Percentiles rank a stretch among this genome's conserved stretches.
These are phyloP conservation scores for Tolypocladium nubicola DNA, from an alignment of 2,329 filamentous ascomycete species.

Conservation along the genomic window DNA sequence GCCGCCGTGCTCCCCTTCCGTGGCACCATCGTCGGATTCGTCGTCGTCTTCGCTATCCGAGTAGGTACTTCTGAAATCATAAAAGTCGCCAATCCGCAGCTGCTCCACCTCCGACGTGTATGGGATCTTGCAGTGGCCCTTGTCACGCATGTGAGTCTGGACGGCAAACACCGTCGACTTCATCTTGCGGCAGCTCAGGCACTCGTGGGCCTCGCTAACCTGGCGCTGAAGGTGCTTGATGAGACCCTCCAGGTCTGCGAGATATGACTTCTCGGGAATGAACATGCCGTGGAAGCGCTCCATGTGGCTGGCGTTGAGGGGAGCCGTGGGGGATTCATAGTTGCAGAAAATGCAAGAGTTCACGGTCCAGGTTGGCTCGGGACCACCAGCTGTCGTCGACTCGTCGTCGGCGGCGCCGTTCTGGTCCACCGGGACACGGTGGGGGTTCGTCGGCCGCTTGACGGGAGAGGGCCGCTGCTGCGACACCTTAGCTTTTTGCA, in stretches of 20 bases:
- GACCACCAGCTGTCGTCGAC: slow-evolving; percentile 24
- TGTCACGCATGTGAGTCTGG: slow-evolving; percentile 96
- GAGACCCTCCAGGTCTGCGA: slow-evolving; percentile 74
- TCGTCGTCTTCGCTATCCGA: slow-evolving; percentile 64
- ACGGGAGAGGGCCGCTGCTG: slow-evolving; percentile 38
- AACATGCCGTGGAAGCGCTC: slow-evolving; percentile 90
- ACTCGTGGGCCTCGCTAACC: slow-evolving; percentile 71
- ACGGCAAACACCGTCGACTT: slow-evolving; percentile 70
- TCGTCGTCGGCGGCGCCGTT: slow-evolving; percentile 33
- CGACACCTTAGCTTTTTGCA: slow-evolving; percentile 65
- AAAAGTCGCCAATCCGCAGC: slow-evolving; percentile 89
- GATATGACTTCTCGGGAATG: slow-evolving; percentile 77
- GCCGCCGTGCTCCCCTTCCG: slow-evolving; percentile 39
- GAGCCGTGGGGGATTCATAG: slow-evolving; percentile 62
- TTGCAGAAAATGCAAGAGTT: slow-evolving; percentile 83
- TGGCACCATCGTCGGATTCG: slow-evolving; percentile 30
- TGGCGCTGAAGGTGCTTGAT: slow-evolving; percentile 69
- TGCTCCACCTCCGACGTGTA: slow-evolving; percentile 84
- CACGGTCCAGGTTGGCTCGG: slow-evolving; percentile 30
- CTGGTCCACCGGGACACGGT: slow-evolving; percentile 30
- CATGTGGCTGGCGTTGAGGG: slow-evolving; percentile 83
- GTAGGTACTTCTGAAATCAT: slow-evolving; percentile 94
- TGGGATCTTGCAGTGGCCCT: slow-evolving; percentile 92
- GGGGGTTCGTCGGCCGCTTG: slow-evolving; percentile 43
- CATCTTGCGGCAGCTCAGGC: slow-evolving; percentile 76